Evolutionary conservation across 805 yeast species (phyloP), one percentile per base, ranked within the genome.

Genomic region (Limtongozyma cylindracea): DNA sequence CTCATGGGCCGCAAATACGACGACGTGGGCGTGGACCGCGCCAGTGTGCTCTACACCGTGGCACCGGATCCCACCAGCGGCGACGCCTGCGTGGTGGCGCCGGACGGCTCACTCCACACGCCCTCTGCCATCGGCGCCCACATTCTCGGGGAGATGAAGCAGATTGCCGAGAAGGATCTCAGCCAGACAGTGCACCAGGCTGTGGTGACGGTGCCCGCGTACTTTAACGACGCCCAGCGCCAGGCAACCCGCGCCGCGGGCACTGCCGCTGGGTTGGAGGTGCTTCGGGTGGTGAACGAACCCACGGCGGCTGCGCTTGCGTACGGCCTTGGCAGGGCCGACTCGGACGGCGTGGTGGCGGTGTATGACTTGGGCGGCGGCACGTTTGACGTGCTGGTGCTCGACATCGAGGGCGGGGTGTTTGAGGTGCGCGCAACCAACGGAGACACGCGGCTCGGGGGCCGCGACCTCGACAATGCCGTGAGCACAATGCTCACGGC

Each of bases 201-300:
- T 4, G 88, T 74, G 16, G 69, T 73, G 21, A 73, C 91, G 0
- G 88, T 73, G 4, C 88, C 88, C 10, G 84, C 84, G 6, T 73
- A 73, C 39, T 73, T 73, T 49, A 71, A 72, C 43, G 84, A 72
- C 41, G 54, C 73, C 11, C 88, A 72, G 41, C 56, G 88, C 42
- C 80, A 67, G 39, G 82, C 84, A 4, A 73, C 88, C n/a, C 70
- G 72, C 38, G 59, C 58, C 37, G 76, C 84, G 1, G 91, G 84
- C 16, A 53, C 56, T 34, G 46, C 69, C 31, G 73, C 72, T n/a
- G 84, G 84, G 13, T 43, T 73, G 31, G 66, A 72, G 26, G 73
- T 73, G 14, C 43, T 72, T 33, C 52, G 91, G 41, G 80, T 73
- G 20, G 59, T 73, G 16, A 73, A 73, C 42, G 88, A 73, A 43